phyloP scores from a whole-genome alignment of 2,329 filamentous ascomycete species.

The Penicillium sp. region DNA sequence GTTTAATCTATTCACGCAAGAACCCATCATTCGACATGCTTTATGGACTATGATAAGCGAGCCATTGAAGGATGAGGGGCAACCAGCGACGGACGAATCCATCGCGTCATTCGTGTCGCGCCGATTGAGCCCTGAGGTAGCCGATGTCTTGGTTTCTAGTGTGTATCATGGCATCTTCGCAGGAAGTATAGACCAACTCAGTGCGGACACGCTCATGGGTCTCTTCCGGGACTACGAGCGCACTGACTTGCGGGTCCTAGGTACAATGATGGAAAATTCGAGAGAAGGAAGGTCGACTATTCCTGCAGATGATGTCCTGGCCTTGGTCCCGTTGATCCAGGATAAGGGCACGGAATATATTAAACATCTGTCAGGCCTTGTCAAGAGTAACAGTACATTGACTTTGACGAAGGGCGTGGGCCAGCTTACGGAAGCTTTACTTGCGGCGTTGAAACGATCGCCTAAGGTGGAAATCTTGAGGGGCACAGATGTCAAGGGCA shows the following conservation, averaged over 20 bases:
- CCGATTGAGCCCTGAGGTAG: conserved; percentile 59
- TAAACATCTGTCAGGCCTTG: conserved; percentile 22
- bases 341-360: conserved; percentile 24
- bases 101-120: conserved; percentile 69
- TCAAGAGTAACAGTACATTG: conserved; percentile 42
- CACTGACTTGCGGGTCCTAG: conserved; percentile 25
- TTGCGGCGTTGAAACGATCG: conserved; percentile 54
- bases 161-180: conserved; percentile 88
- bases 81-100: conserved; percentile 65
- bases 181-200: conserved; percentile 82
- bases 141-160: conserved; percentile 76
- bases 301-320: conserved; percentile 36
- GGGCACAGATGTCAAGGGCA: conserved; percentile 52
- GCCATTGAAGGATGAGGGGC: conserved; percentile 38
- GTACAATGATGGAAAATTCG: conserved; percentile 21
- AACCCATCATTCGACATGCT: conserved; percentile 62
- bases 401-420: conserved; percentile 63
- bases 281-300: conserved; percentile 18
- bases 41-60: conserved; percentile 41
- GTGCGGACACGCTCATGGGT: conserved; percentile 68
- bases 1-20: conserved; percentile 45
- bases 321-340: conserved; percentile 22
- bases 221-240: conserved; percentile 55
- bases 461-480: conserved; percentile 66
- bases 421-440: conserved; percentile 62